phyloP scores from a whole-genome alignment of 176 grass and related monocot species.

The Lolium rigidum region DNA sequence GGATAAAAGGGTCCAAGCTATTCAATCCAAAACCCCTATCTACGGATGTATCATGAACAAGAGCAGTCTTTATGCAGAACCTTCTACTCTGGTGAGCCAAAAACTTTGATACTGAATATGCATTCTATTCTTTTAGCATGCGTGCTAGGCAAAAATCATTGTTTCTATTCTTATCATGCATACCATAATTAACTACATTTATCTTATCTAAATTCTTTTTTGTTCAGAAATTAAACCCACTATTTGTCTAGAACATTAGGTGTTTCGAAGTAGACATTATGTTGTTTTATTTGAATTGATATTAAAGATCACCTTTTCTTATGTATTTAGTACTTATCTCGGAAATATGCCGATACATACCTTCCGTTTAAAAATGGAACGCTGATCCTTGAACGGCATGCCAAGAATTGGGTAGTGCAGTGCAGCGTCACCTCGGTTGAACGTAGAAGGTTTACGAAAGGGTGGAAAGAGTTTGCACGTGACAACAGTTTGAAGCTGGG shows the following conservation, averaged over 20 bases:
- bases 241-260: background rate
- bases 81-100: too few species aligned
- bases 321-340: background rate
- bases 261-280: background rate
- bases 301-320: background rate
- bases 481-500: too few species aligned
- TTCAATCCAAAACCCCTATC: constrained; percentile 31
- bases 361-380: constrained; percentile 15
- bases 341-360: constrained; percentile 5
- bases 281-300: background rate
- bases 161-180: background rate
- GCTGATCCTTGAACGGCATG: background rate
- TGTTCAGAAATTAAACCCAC: background rate
- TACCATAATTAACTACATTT: background rate
- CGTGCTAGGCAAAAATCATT: too few species aligned
- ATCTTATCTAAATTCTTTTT: too few species aligned
- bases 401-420: background rate
- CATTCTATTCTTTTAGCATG: too few species aligned
- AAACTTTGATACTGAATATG: too few species aligned
- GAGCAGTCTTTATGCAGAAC: background rate
- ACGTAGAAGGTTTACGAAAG: too few species aligned
- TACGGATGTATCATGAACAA: constrained; percentile 16
- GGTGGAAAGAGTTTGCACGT: too few species aligned
- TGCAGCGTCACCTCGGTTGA: too few species aligned
- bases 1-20: background rate